Percentiles rank a stretch among this genome's conserved stretches.
These are phyloP conservation scores for Porphyridium purpureum DNA, from an alignment of 23 red algal genomes.

Conservation along the genomic window DNA sequence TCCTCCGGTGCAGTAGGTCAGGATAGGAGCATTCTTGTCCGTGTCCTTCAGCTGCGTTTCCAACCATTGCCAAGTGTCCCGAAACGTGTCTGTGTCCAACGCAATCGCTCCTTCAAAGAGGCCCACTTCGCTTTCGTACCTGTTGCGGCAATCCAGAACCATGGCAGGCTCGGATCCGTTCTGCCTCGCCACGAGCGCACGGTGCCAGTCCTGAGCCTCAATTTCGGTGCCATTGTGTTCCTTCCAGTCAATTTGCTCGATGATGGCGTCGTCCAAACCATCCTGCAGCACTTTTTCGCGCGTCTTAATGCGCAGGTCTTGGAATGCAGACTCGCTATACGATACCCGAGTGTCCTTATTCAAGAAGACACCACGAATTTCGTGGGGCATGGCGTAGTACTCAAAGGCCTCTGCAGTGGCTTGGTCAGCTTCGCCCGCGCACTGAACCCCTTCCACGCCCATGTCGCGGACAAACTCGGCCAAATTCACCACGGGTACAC, in stretches of 20 bases:
- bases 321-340: conserved; percentile 20
- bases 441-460: too few relatives aligned
- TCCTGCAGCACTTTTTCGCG: conserved; percentile 60
- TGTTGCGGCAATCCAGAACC: conserved; percentile 67
- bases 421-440: not conserved
- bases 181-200: not conserved
- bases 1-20: conserved; percentile 88
- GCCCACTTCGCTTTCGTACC: conserved; percentile 70
- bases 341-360: conserved; percentile 32
- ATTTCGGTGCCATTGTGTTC: conserved; percentile 1
- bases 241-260: conserved; percentile 11
- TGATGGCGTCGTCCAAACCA: conserved; percentile 41
- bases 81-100: conserved; percentile 50
- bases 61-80: conserved; percentile 56
- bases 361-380: conserved; percentile 44
- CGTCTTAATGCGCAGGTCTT: conserved; percentile 34
- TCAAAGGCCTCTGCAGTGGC: conserved; percentile 5
- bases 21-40: conserved; percentile 19
- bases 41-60: conserved; percentile 20
- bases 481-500: conserved; percentile 22
- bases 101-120: conserved; percentile 43
- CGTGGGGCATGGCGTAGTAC: conserved; percentile 15
- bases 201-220: not conserved
- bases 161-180: conserved; percentile 14
- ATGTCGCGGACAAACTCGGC: conserved; percentile 30